phyloP scores from a whole-genome alignment of 352 stramenopile genomes.

The Phytophthora pisi region DNA sequence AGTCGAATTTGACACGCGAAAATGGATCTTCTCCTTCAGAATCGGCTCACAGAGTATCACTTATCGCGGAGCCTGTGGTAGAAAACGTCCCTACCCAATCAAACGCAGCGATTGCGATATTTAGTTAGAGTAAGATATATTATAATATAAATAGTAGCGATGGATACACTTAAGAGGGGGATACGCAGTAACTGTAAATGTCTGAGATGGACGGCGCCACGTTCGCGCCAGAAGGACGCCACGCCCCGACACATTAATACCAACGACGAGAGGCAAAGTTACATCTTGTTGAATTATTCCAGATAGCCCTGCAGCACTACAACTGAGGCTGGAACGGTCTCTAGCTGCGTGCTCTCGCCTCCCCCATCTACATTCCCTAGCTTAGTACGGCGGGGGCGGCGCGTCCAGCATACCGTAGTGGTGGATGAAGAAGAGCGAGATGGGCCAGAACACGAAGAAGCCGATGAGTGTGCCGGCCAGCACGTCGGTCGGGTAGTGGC shows the following conservation, averaged over 20 bases:
- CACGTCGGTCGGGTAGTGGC: constrained; percentile 85
- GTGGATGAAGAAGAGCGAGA: constrained; percentile 47
- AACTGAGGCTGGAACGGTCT: not conserved
- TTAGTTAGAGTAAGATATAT: too few relatives aligned
- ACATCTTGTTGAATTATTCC: constrained; percentile 9
- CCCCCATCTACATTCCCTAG: not conserved
- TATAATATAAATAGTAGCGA: not conserved
- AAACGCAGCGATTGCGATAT: not conserved
- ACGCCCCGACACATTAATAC: not conserved
- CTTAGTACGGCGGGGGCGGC: constrained; percentile 11
- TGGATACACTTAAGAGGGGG: not conserved
- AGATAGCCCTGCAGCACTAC: not conserved
- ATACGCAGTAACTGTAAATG: not conserved
- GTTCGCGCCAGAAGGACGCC: not conserved
- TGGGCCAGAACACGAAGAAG: constrained; percentile 62
- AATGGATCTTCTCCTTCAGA: not conserved
- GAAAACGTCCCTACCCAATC: not conserved
- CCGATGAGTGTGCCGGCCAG: constrained; percentile 68
- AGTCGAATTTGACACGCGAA: not conserved
- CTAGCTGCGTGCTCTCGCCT: not conserved
- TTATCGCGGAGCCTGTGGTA: not conserved
- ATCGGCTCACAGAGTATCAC: not conserved
- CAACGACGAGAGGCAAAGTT: constrained; percentile 3
- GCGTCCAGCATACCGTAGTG: constrained; percentile 34
- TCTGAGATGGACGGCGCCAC: not conserved